Conservation (phyloP, 345 rosid species). For the Populus deltoides region DNA sequence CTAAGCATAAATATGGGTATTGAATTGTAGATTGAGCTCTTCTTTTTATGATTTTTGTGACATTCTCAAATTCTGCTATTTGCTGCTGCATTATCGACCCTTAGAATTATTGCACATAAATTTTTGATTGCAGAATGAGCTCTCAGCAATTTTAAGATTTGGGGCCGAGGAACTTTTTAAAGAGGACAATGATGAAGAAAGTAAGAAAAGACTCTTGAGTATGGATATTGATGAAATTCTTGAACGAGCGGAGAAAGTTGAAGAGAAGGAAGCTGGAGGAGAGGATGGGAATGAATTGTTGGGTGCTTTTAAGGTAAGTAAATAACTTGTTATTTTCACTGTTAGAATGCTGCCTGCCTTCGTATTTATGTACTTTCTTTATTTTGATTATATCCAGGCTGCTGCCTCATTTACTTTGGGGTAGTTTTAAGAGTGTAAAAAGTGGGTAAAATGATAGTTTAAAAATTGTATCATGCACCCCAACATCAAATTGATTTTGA, state of each 20-base stretch:
- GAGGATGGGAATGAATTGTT: constrained; percentile 75
- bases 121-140: constrained; percentile 66
- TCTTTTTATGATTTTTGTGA: neutral
- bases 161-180: constrained; percentile 99
- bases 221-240: constrained; percentile 99
- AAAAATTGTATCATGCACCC: no score
- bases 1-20: neutral
- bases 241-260: constrained; percentile 97
- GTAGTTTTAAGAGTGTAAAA: neutral
- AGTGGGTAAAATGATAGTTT: no score
- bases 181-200: constrained; percentile 97
- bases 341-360: neutral
- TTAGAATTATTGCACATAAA: neutral
- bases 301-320: constrained; percentile 93
- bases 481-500: neutral
- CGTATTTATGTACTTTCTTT: neutral
- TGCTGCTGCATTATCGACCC: neutral
- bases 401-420: neutral
- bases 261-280: constrained; percentile 62
- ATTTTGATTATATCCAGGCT: neutral
- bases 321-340: neutral
- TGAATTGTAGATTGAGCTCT: neutral
- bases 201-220: constrained; percentile 77
- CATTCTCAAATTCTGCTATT: neutral
- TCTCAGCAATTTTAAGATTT: constrained; percentile 95